Conservation (phyloP, 139 green algal species). For the Medakamo hakoo region DNA sequence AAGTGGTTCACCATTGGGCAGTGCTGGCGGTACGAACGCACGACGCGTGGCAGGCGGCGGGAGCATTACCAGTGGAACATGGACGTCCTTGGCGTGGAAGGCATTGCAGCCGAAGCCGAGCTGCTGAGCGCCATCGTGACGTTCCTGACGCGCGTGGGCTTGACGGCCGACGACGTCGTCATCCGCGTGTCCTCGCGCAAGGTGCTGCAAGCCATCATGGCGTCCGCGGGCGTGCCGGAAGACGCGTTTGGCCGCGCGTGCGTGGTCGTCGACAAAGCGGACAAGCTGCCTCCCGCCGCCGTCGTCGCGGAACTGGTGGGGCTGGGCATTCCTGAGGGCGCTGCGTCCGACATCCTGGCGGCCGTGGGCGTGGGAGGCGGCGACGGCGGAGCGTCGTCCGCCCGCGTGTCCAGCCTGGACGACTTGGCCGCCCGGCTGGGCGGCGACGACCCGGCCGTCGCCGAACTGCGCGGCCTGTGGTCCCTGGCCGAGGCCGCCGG, state of each 20-base stretch:
- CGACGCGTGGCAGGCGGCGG: conserved; percentile 70
- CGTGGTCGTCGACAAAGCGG: conserved; percentile 92
- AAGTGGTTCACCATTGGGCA: conserved; percentile 93
- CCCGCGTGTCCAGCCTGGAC: conserved; percentile 35
- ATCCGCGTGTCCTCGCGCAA: conserved; percentile 87
- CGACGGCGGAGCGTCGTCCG: too few relatives aligned
- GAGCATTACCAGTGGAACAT: conserved; percentile 99
- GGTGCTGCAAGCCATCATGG: conserved; percentile 55
- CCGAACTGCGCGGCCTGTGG: conserved; percentile 71
- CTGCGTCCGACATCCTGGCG: conserved; percentile 45
- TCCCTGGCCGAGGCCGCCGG: conserved; percentile 70
- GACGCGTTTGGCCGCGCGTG: conserved; percentile 62
- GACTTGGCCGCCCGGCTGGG: conserved; percentile 41
- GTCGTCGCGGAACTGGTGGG: conserved; percentile 45
- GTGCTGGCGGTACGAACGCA: conserved; percentile 95
- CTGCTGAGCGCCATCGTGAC: conserved; percentile 72
- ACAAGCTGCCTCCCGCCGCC: conserved; percentile 59
- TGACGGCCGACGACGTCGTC: conserved; percentile 62
- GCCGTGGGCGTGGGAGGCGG: too few relatives aligned
- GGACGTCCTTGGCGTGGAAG: conserved; percentile 81
- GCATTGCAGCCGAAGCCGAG: conserved; percentile 81
- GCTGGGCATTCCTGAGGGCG: conserved; percentile 31
- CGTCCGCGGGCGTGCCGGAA: conserved; percentile 33
- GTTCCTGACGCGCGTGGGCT: conserved; percentile 73
- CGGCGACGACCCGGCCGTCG: conserved; percentile 26